Percentiles rank a stretch among this genome's conserved stretches.
phyloP scores from a whole-genome alignment of 208 protist species.

The Wallacemonas rigidus region DNA sequence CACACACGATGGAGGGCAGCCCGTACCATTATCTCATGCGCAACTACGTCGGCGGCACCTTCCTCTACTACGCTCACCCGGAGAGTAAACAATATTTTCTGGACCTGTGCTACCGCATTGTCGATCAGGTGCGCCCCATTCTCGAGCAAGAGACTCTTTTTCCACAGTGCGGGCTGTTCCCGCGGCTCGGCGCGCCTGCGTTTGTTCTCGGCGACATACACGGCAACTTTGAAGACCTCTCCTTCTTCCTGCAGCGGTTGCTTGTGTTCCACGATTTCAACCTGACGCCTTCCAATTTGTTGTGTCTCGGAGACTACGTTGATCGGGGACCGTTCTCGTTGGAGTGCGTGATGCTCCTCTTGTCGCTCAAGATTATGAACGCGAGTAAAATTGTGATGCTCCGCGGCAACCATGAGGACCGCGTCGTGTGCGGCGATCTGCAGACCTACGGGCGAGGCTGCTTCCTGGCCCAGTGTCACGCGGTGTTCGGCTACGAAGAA shows the following conservation, averaged over 20 bases:
- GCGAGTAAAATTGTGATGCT: constrained; percentile 71
- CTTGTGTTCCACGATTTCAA: constrained; percentile 70
- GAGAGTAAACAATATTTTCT: constrained; percentile 59
- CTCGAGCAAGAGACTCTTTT: constrained; percentile 66
- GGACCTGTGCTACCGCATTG: constrained; percentile 44
- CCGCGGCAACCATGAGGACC: constrained; percentile 89
- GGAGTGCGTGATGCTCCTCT: constrained; percentile 69
- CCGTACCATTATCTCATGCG: constrained; percentile 73
- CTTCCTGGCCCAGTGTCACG: constrained; percentile 72
- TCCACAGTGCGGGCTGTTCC: constrained; percentile 50
- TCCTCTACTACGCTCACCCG: constrained; percentile 47
- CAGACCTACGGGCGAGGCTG: constrained; percentile 63
- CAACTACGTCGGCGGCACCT: constrained; percentile 51
- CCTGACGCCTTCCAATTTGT: constrained; percentile 52
- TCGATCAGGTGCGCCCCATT: constrained; percentile 49
- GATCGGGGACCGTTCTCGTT: constrained; percentile 74
- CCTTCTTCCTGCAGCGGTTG: constrained; percentile 60
- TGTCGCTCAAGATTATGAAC: constrained; percentile 79
- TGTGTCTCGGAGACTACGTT: constrained; percentile 81
- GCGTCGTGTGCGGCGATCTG: constrained; percentile 70
- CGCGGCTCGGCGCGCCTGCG: constrained; percentile 48
- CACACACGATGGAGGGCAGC: constrained; percentile 41
- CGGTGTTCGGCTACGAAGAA: constrained; percentile 52
- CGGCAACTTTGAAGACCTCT: constrained; percentile 81
- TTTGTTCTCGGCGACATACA: constrained; percentile 87